Evolutionary conservation across 352 stramenopile species (phyloP), one percentile per base, ranked within the genome.

Genomic region (Phytophthora cactorum): DNA sequence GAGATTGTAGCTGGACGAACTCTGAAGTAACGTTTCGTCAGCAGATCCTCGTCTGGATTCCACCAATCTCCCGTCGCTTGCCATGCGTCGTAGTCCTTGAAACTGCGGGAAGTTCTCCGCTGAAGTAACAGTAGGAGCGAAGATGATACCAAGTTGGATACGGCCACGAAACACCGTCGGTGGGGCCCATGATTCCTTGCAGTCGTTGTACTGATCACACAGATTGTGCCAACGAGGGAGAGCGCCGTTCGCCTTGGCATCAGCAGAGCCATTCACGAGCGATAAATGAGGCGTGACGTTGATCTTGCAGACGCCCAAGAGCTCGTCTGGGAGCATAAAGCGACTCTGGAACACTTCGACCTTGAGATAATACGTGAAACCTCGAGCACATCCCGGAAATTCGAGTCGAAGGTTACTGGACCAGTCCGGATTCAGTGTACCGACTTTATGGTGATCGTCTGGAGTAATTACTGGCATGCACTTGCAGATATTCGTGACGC

Each of bases 141-240:
- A 95, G 62, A 95, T 90, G 10, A 95, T 86, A 1, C 82, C 79
- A 17, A 92, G 71, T 59, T 95, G 87, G 50, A 95, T 83, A 2
- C 84, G 84, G 9, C 87, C 87, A 10, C 84, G 77, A 57, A 93
- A 95, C 4, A 95, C 87, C 12, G 87, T 95, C 10, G 87, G 87
- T 2, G 87, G 87, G 22, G 87, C 87, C 87, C 87, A 95, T 2
- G 84, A 95, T 54, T 93, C 87, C 29, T 88, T 88, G 60, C 87
- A 95, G 60, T 95, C 87, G 52, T 95, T 91, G 66, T 95, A 95
- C 66, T 93, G 86, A 41, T 95, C 87, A 57, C 87, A 93, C n/a
- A 95, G 60, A 59, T 95, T 95, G 50, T 94, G 84, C 87, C 87
- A 95, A 22, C 87, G 78, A 52, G 83, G 81, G 15, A 95, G 67